Conservation (phyloP, 345 rosid species). For the Raphanus raphanistrum region DNA sequence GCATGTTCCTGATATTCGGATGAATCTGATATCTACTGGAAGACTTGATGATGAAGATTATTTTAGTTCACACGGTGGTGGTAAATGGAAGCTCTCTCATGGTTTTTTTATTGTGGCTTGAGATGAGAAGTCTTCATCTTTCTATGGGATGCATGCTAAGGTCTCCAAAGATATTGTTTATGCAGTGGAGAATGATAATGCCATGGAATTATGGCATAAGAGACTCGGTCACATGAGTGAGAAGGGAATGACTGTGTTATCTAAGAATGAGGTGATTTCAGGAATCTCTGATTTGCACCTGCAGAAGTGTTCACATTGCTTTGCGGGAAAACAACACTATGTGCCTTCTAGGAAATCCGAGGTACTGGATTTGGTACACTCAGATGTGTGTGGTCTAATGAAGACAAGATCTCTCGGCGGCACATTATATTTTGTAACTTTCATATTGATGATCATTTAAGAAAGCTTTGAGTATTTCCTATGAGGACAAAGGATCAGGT, state of each 20-base stretch:
- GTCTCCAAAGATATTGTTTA: not conserved
- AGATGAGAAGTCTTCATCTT: not conserved
- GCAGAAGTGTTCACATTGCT: not conserved
- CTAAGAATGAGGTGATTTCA: too few relatives aligned
- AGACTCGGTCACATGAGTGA: too few relatives aligned
- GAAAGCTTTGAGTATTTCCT: not conserved
- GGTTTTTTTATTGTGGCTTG: too few relatives aligned
- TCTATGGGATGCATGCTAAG: not conserved
- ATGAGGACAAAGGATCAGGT: not conserved
- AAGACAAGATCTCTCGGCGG: not conserved
- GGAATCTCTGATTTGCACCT: too few relatives aligned
- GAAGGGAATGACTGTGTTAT: too few relatives aligned
- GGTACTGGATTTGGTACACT: not conserved
- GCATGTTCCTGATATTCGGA: not conserved
- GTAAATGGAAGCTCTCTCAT: too few relatives aligned
- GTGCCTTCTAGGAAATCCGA: not conserved
- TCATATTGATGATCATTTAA: not conserved
- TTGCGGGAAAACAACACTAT: not conserved
- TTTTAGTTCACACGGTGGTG: too few relatives aligned
- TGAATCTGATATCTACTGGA: not conserved
- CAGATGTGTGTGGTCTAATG: not conserved
- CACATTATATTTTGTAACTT: not conserved
- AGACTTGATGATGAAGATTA: not conserved
- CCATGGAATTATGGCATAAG: too few relatives aligned
- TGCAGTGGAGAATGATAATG: not conserved